A percentile compares a stretch with the other conserved stretches of the same genome.
These are phyloP conservation scores for Eucommia ulmoides DNA, from an alignment of 257 asterid genomes.

Conservation along the genomic window DNA sequence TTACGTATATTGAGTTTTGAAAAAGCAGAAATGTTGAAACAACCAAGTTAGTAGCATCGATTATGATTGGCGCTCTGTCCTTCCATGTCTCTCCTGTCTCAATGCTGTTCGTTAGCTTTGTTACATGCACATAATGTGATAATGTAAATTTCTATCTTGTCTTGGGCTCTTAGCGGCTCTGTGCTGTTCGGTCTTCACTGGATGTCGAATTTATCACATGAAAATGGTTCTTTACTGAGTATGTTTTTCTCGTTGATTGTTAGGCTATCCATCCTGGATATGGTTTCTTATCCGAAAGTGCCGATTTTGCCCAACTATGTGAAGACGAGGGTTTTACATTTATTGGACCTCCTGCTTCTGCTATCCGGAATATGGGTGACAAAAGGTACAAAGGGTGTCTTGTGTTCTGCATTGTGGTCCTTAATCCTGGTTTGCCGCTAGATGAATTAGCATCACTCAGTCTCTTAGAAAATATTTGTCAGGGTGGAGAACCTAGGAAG, in stretches of 20 bases:
- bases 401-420: no score
- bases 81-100: not conserved
- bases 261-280: conserved; percentile 99
- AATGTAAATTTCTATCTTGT: not conserved
- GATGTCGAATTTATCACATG: no score
- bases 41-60: no score
- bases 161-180: conserved; percentile 4
- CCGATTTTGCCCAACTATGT: conserved; percentile 88
- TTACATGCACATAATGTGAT: not conserved
- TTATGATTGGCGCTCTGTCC: not conserved
- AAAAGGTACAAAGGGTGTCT: conserved; percentile 92
- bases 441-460: no score
- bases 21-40: no score
- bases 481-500: no score
- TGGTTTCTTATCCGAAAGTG: conserved; percentile 96
- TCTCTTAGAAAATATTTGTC: no score
- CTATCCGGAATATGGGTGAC: conserved; percentile 97
- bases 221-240: no score
- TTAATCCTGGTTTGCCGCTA: no score
- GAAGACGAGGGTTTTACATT: conserved; percentile 67
- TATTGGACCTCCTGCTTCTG: conserved; percentile 97
- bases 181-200: no score
- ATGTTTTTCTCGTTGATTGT: conserved; percentile 36
- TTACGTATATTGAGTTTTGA: no score
- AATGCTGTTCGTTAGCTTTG: not conserved